These are phyloP conservation scores for Pholiota molesta DNA, from an alignment of 768 basidiomycete species.

Conservation along the genomic window DNA sequence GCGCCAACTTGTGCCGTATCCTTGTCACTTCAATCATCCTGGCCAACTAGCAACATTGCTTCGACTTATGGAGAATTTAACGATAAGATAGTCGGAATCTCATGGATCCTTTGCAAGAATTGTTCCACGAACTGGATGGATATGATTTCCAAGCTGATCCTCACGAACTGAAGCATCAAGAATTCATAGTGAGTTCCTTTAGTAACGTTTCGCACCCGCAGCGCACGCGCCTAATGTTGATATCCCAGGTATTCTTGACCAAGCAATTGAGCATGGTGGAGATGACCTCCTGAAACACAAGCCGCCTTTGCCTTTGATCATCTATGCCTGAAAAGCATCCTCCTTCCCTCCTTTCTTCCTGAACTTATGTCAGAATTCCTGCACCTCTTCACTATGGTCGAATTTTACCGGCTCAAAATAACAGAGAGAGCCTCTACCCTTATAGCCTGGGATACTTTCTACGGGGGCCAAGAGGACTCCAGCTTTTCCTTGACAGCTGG, in stretches of 20 bases:
- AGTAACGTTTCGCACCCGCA: background rate
- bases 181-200: constrained; percentile 12
- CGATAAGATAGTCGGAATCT: background rate
- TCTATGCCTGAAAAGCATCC: constrained; percentile 35
- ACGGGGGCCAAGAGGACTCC: constrained; percentile 18
- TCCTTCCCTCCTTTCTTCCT: constrained; percentile 26
- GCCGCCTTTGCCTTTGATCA: constrained; percentile 32
- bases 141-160: constrained; percentile 13
- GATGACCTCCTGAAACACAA: constrained; percentile 15
- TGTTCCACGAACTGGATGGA: constrained; percentile 7
- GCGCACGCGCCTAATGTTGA: background rate
- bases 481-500: constrained; percentile 14
- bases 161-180: constrained; percentile 1
- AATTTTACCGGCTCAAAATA: constrained; percentile 36
- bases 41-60: too few species aligned
- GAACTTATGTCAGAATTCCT: constrained; percentile 35
- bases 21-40: too few species aligned
- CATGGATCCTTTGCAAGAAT: constrained; percentile 8
- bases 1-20: too few species aligned
- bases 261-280: constrained; percentile 7
- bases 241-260: constrained; percentile 11
- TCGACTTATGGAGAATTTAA: background rate
- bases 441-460: constrained; percentile 30
- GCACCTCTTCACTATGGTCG: constrained; percentile 37
- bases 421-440: constrained; percentile 28